Percentiles rank a stretch among this genome's conserved stretches.
phyloP scores from a whole-genome alignment of 1,284 basidiomycete genomes.

The Puccinia polysora region DNA sequence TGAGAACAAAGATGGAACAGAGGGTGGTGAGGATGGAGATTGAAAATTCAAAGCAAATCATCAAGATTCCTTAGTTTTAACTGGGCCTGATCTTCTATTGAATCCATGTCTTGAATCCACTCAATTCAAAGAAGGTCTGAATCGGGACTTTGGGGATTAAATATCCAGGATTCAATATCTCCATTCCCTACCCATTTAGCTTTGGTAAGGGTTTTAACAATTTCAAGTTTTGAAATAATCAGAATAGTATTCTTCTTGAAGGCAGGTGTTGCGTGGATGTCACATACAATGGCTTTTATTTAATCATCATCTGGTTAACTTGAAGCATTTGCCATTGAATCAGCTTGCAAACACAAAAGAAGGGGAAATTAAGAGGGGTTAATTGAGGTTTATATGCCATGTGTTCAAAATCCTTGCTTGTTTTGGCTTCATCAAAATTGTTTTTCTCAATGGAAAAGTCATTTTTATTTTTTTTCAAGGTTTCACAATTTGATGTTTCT shows the following conservation, averaged over 20 bases:
- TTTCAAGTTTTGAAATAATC: constrained; percentile 66
- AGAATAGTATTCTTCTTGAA: constrained; percentile 48
- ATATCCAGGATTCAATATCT: constrained; percentile 88
- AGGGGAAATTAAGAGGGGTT: constrained; percentile 49
- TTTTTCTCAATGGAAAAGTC: not conserved
- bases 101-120: too few relatives aligned
- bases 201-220: constrained; percentile 77
- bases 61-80: too few relatives aligned
- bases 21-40: too few relatives aligned
- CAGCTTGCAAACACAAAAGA: not conserved
- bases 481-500: not conserved
- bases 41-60: too few relatives aligned
- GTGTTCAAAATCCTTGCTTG: constrained; percentile 17
- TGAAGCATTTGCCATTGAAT: too few relatives aligned
- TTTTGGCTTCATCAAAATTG: constrained; percentile 2
- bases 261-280: not conserved
- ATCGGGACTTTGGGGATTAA: too few relatives aligned
- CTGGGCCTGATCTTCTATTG: too few relatives aligned
- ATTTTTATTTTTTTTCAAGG: not conserved
- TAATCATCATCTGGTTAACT: constrained; percentile 1
- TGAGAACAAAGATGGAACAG: too few relatives aligned
- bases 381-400: constrained; percentile 45
- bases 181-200: constrained; percentile 93
- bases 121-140: too few relatives aligned
- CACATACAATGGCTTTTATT: not conserved